Evolutionary conservation across 768 basidiomycete genomes (phyloP).

Genomic region (Pisolithus sp.): DNA sequence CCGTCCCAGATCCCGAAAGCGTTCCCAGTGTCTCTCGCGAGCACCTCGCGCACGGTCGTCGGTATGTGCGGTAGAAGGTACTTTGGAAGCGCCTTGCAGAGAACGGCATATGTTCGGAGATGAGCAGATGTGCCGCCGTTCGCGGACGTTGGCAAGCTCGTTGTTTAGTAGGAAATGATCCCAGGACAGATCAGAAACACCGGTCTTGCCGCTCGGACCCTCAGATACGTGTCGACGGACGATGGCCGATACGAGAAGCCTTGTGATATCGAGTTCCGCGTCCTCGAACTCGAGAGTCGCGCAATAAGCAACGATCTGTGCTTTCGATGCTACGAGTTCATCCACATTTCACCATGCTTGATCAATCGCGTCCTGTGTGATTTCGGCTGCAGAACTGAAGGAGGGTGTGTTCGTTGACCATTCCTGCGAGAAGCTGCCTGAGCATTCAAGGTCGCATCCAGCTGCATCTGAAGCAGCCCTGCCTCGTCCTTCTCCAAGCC

Average conservation of each 20-base stretch:
- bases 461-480: conserved; percentile 25
- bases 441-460: conserved; percentile 32
- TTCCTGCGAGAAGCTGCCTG: conserved; percentile 23
- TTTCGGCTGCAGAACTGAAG: conserved; percentile 6
- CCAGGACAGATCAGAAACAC: conserved; percentile 32
- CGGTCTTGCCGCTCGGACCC: conserved; percentile 1
- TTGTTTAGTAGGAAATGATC: conserved; percentile 49
- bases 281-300: conserved; percentile 36
- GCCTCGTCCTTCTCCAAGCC: conserved; percentile 32
- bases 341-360: conserved; percentile 41
- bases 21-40: conserved; percentile 59
- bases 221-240: conserved; percentile 34
- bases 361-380: conserved; percentile 39
- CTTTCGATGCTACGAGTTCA: conserved; percentile 18
- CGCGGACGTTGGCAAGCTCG: conserved; percentile 41
- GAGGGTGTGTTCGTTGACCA: conserved; percentile 8
- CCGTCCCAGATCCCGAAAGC: conserved; percentile 66
- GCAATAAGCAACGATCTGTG: conserved; percentile 18
- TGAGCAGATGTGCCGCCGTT: conserved; percentile 44
- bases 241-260: conserved; percentile 47
- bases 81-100: conserved; percentile 32
- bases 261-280: conserved; percentile 52
- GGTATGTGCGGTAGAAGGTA: conserved; percentile 32
- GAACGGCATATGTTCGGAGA: conserved; percentile 48
- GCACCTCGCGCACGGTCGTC: conserved; percentile 44